phyloP scores from a whole-genome alignment of 768 basidiomycete species.

The Russula sp. region DNA sequence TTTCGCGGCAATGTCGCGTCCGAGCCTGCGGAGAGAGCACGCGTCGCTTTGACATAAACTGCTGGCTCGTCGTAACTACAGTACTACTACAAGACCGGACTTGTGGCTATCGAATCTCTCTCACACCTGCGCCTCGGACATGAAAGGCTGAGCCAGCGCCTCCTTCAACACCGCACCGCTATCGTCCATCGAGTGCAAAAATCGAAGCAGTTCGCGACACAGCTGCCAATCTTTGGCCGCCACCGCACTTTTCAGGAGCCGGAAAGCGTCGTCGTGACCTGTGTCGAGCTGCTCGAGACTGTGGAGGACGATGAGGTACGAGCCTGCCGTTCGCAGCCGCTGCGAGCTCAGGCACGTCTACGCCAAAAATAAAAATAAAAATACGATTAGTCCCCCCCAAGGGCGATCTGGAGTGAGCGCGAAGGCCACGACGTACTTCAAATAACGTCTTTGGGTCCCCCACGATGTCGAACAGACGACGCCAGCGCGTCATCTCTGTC shows the following conservation, averaged over 20 bases:
- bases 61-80: too few relatives aligned
- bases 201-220: slow-evolving; percentile 86
- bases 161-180: slow-evolving; percentile 63
- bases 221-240: slow-evolving; percentile 82
- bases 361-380: neutral
- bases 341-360: slow-evolving; percentile 71
- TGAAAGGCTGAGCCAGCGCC: slow-evolving; percentile 51
- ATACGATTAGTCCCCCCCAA: neutral
- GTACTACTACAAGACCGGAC: too few relatives aligned
- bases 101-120: neutral
- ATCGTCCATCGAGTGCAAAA: slow-evolving; percentile 89
- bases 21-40: too few relatives aligned
- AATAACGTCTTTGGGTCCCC: slow-evolving; percentile 89
- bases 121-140: slow-evolving; percentile 26
- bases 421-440: slow-evolving; percentile 52
- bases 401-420: neutral
- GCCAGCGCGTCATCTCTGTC: slow-evolving; percentile 91
- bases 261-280: slow-evolving; percentile 69
- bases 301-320: slow-evolving; percentile 90
- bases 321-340: slow-evolving; percentile 81
- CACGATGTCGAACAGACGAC: slow-evolving; percentile 79
- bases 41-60: too few relatives aligned
- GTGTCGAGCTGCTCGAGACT: slow-evolving; percentile 88
- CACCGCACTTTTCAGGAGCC: slow-evolving; percentile 71
- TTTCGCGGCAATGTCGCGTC: too few relatives aligned